phyloP scores from a whole-genome alignment of 495 filamentous ascomycete genomes.

The Aspergillus kassunensis region DNA sequence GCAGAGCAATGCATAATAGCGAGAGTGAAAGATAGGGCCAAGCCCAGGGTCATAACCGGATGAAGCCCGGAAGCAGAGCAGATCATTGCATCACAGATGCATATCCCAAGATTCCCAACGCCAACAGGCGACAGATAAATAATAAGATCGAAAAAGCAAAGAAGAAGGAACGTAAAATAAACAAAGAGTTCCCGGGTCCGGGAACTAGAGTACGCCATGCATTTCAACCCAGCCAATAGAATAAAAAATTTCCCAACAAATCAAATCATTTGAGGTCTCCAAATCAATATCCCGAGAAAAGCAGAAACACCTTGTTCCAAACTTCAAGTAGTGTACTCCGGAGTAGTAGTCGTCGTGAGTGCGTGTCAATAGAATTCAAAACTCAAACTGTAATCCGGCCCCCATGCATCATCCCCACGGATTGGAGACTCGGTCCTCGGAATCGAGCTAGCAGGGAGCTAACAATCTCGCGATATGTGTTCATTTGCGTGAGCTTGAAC shows the following conservation, averaged over 20 bases:
- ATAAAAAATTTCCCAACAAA: not conserved
- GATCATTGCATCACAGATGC: not conserved
- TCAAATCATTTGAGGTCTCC: not conserved
- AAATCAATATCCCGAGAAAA: not conserved
- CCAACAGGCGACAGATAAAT: not conserved
- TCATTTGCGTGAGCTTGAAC: constrained; percentile 45
- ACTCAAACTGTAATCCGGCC: constrained; percentile 17
- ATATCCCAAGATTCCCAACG: not conserved
- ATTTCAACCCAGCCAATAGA: not conserved
- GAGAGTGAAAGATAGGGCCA: too few species aligned
- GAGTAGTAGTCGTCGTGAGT: too few species aligned
- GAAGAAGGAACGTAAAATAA: not conserved
- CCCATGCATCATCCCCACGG: constrained; percentile 23
- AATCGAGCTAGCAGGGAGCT: constrained; percentile 34
- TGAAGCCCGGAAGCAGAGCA: not conserved
- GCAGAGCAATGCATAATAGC: too few species aligned
- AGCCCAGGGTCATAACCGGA: not conserved
- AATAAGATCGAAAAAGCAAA: not conserved
- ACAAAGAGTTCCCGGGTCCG: not conserved
- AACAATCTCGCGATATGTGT: constrained; percentile 44
- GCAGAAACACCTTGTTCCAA: not conserved
- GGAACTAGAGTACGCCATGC: constrained; percentile 3
- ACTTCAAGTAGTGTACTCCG: too few species aligned
- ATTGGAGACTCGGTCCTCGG: constrained; percentile 23
- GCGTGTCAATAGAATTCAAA: too few species aligned